A percentile compares a stretch with the other conserved stretches of the same genome.
These are phyloP conservation scores for Peronospora farinosa DNA, from an alignment of 352 stramenopile species.

Conservation along the genomic window DNA sequence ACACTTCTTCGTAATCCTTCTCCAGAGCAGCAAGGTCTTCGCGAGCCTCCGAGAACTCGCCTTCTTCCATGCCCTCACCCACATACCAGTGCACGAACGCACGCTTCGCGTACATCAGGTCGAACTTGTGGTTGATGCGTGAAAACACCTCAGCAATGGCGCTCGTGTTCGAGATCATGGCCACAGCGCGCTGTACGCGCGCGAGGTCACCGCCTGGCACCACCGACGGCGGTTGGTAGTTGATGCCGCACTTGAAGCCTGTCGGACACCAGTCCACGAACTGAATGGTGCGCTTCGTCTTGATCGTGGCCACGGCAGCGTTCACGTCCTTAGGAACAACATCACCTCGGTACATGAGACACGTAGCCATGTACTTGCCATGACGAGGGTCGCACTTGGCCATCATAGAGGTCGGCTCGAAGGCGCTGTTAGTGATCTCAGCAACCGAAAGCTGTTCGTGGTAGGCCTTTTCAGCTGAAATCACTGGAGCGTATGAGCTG, in stretches of 20 bases:
- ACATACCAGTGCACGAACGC: conserved; percentile 99
- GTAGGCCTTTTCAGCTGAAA: conserved; percentile 93
- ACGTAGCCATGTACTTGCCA: conserved; percentile 99
- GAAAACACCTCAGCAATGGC: conserved; percentile 88
- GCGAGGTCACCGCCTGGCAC: conserved; percentile 95
- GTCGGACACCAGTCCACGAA: conserved; percentile 99
- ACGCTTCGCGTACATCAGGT: conserved; percentile 40
- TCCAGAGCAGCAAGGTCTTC: conserved; percentile 83
- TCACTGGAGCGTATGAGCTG: conserved; percentile 93
- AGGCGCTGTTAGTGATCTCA: conserved; percentile 95
- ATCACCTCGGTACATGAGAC: conserved; percentile 97
- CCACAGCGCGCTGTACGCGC: conserved; percentile 95
- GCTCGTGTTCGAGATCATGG: conserved; percentile 99
- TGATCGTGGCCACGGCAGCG: conserved; percentile 95
- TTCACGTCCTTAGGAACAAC: conserved; percentile 95
- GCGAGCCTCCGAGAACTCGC: conserved; percentile 98
- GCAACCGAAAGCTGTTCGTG: conserved; percentile 92
- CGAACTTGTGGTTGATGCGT: conserved; percentile 29
- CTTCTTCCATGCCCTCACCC: conserved; percentile 99
- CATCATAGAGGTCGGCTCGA: conserved; percentile 95
- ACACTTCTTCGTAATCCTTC: conserved; percentile 99
- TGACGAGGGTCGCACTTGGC: conserved; percentile 98
- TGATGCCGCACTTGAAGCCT: conserved; percentile 94
- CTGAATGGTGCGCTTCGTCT: conserved; percentile 99
- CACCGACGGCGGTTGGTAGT: conserved; percentile 80